Evolutionary conservation across 2,329 filamentous ascomycete species (phyloP), one percentile per base, ranked within the genome.

Genomic region (Verticillium zaregamsianum): DNA sequence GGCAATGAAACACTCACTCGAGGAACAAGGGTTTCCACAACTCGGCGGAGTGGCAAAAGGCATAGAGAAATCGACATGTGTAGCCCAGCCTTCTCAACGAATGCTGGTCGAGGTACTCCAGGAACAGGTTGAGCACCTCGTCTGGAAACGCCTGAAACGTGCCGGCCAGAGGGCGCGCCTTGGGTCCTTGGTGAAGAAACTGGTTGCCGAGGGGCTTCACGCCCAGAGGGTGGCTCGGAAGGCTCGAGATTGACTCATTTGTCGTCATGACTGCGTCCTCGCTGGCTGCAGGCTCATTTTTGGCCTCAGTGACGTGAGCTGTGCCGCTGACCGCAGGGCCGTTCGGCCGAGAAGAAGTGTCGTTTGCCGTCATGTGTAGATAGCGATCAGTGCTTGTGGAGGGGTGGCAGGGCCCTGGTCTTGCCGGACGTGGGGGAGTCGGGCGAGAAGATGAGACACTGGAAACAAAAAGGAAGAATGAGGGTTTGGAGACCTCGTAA

Each of bases 191-290:
- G 23, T 87, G 86, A 54, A 94, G 84, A 57, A 83, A 88, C 68
- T 89, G 88, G 78, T 99, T 98, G 40, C 94, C 95, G 64, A 90
- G 84, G 1, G 95, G 94, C 72, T 93, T 95, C 66, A 98, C 82
- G 35, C 90, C 90, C 56, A 97, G 80, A 40, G 92, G 92, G 79
- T 98, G 94, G 45, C 82, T 80, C 58, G 90, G 49, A 17, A 33
- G 31, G 54, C 25, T 33, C 23, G 28, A 55, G 54, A 33, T 33
- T 55, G 54, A 49, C 45, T 49, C 45, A 49, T 49, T n/a, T 9
- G 45, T 49, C 3, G n/a, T 3, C 20, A 23, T 49, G n/a, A 49
- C 20, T 23, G 45, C 45, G 23, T 49, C 45, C n/a, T 49, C 45
- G 20, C n/a, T 49, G 45, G 8, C n/a, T 23, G 20, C 45, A 49